Conservation (phyloP, 371 early-diverging fungal species). For the Umbelopsis sp. region DNA sequence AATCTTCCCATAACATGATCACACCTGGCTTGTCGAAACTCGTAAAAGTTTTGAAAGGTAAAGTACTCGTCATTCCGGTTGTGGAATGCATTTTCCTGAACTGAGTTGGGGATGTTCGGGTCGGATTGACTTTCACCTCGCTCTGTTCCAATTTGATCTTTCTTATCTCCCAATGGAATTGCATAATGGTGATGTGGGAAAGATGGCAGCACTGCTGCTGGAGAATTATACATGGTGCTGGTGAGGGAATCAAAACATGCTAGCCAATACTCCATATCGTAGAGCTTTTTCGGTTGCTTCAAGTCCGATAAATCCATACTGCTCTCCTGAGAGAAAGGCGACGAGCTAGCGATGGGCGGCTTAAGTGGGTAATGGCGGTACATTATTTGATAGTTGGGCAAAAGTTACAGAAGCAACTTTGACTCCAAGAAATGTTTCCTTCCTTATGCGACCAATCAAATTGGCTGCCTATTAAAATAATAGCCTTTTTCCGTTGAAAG, state of each 20-base stretch:
- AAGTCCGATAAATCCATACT: background rate
- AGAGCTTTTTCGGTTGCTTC: background rate
- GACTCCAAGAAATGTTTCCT: too few species aligned
- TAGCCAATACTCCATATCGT: conserved; percentile 5
- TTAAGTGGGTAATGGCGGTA: conserved; percentile 2
- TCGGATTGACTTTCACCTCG: conserved; percentile 1
- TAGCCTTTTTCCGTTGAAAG: too few species aligned
- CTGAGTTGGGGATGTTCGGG: background rate
- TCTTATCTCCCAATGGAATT: background rate
- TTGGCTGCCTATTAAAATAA: too few species aligned
- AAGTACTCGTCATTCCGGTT: conserved; percentile 10
- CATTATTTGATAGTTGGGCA: background rate
- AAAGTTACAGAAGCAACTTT: too few species aligned
- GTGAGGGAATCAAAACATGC: conserved; percentile 1
- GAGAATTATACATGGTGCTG: conserved; percentile 3
- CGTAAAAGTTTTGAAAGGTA: conserved; percentile 8
- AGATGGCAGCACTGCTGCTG: background rate
- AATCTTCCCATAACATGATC: conserved; percentile 15
- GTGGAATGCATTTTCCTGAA: background rate
- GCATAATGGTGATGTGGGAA: background rate
- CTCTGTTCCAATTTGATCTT: background rate
- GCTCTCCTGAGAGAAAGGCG: conserved; percentile 2
- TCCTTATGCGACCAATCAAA: too few species aligned
- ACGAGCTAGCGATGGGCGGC: background rate
- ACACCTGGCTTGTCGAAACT: conserved; percentile 13